phyloP scores from a whole-genome alignment of 345 rosid species.

The Isatis tinctoria region DNA sequence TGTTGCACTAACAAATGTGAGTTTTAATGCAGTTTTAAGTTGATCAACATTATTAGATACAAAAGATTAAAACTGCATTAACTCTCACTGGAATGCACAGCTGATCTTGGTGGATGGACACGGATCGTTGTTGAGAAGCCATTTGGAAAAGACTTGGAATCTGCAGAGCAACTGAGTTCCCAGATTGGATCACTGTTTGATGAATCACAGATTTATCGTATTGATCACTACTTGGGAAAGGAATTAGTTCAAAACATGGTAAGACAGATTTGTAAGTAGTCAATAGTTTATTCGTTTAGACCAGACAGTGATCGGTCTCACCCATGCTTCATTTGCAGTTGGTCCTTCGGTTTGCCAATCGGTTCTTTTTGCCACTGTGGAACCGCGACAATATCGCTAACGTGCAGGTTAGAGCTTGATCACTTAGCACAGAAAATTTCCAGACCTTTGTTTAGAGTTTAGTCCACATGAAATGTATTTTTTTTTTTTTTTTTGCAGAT shows the following conservation, averaged over 20 bases:
- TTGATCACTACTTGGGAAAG: slow-evolving; percentile 95
- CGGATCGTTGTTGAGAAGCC: slow-evolving; percentile 96
- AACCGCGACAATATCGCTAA: slow-evolving; percentile 94
- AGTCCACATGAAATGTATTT: neutral
- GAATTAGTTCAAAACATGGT: slow-evolving; percentile 98
- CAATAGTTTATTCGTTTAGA: slow-evolving; percentile 11
- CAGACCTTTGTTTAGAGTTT: neutral
- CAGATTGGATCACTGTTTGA: slow-evolving; percentile 90
- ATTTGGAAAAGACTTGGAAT: slow-evolving; percentile 82
- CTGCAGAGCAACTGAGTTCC: slow-evolving; percentile 76
- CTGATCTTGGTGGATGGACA: slow-evolving; percentile 95
- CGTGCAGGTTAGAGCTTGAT: slow-evolving; percentile 65
- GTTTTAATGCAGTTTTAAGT: neutral
- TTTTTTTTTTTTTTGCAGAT: slow-evolving; percentile 41
- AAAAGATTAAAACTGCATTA: neutral
- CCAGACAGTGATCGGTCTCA: slow-evolving; percentile 4
- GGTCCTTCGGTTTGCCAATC: slow-evolving; percentile 97
- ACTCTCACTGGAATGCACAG: slow-evolving; percentile 28
- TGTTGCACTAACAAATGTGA: slow-evolving; percentile 90
- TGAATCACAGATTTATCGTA: slow-evolving; percentile 89
- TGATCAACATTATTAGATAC: neutral
- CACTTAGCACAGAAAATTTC: neutral
- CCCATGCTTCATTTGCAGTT: slow-evolving; percentile 43
- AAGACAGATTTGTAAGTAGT: slow-evolving; percentile 18
- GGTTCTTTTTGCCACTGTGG: slow-evolving; percentile 95